phyloP scores from a whole-genome alignment of 306 rosid genomes.

The Begonia masoniana region DNA sequence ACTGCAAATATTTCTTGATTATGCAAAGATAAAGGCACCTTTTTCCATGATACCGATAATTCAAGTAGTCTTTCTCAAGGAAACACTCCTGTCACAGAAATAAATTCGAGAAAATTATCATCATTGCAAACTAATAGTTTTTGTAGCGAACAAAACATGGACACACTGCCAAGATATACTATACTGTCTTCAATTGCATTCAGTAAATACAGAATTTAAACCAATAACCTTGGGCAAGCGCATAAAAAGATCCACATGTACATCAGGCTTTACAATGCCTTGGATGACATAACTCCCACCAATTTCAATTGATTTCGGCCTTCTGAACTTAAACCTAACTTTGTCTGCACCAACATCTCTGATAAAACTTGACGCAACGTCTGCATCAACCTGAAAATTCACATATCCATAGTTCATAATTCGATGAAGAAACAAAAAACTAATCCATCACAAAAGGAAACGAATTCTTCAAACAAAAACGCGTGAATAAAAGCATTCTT shows the following conservation, averaged over 20 bases:
- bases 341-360: constrained; percentile 78
- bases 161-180: too few relatives aligned
- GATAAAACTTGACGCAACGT: constrained; percentile 52
- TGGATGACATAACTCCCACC: constrained; percentile 62
- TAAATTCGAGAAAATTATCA: background rate
- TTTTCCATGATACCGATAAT: constrained; percentile 77
- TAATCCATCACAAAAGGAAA: background rate
- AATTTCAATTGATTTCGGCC: constrained; percentile 33
- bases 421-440: background rate
- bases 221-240: constrained; percentile 60
- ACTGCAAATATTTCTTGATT: constrained; percentile 52
- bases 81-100: constrained; percentile 60
- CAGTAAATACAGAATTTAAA: background rate
- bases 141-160: constrained; percentile 1
- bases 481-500: too few relatives aligned
- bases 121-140: too few relatives aligned
- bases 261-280: constrained; percentile 49
- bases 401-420: background rate
- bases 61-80: constrained; percentile 86
- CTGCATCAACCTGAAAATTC: constrained; percentile 38
- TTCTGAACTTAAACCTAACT: constrained; percentile 69
- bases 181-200: background rate
- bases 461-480: background rate
- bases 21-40: constrained; percentile 75
- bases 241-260: constrained; percentile 53